phyloP scores from a whole-genome alignment of 805 yeast genomes.

The Saccharomycopsis olivae region DNA sequence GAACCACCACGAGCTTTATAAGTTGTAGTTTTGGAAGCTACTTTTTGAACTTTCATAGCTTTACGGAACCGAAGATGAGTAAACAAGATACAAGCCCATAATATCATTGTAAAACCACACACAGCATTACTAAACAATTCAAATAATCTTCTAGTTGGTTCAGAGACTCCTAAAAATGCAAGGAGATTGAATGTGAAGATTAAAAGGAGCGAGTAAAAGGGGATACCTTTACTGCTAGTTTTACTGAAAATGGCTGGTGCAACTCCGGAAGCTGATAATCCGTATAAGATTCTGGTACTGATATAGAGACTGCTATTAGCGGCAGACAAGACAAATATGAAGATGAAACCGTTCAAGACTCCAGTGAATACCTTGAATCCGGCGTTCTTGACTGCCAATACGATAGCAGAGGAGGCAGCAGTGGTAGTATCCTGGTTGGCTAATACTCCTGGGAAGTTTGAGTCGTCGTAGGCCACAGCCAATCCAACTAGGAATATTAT shows the following conservation, averaged over 20 bases:
- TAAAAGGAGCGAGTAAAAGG: constrained; percentile 31
- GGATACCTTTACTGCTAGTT: constrained; percentile 34
- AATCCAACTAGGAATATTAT: constrained; percentile 46
- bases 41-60: constrained; percentile 35
- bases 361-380: constrained; percentile 38
- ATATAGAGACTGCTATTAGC: constrained; percentile 38
- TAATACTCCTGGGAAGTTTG: constrained; percentile 24
- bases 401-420: constrained; percentile 40
- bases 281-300: constrained; percentile 33
- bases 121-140: constrained; percentile 35
- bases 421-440: constrained; percentile 29
- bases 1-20: constrained; percentile 35
- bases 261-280: constrained; percentile 34
- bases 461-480: constrained; percentile 43
- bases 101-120: constrained; percentile 34
- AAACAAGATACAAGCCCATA: constrained; percentile 35
- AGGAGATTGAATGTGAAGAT: constrained; percentile 31
- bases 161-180: constrained; percentile 33
- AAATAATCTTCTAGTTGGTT: constrained; percentile 30
- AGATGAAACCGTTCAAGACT: constrained; percentile 37
- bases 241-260: constrained; percentile 33
- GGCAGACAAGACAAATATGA: constrained; percentile 32
- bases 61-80: constrained; percentile 33
- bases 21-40: constrained; percentile 28
- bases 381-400: constrained; percentile 37